Evolutionary conservation across 768 basidiomycete genomes (phyloP).

Genomic region (Agaricus sinodeliciosus): DNA sequence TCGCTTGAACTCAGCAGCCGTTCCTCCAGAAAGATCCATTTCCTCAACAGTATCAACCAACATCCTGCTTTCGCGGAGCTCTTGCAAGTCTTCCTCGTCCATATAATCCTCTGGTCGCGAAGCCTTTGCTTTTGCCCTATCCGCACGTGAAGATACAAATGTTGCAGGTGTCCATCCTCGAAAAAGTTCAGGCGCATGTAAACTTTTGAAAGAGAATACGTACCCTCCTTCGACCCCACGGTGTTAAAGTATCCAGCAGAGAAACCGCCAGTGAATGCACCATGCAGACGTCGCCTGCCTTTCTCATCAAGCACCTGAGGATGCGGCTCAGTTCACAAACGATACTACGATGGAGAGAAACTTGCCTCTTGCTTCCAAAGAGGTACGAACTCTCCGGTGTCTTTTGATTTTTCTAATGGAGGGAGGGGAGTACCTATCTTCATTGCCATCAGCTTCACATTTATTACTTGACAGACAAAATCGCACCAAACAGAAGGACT

Average conservation of each 20-base stretch:
- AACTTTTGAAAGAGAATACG: constrained; percentile 10
- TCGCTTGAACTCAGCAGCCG: constrained; percentile 35
- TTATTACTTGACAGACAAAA: not conserved
- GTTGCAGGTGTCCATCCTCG: constrained; percentile 92
- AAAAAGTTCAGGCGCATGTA: not conserved
- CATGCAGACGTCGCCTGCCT: constrained; percentile 88
- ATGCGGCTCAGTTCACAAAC: not conserved
- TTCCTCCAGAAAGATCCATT: constrained; percentile 60
- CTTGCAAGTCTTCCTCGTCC: constrained; percentile 96
- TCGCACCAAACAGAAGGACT: constrained; percentile 81
- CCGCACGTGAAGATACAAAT: constrained; percentile 83
- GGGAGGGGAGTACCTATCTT: constrained; percentile 95
- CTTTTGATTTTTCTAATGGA: constrained; percentile 89
- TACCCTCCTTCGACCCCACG: constrained; percentile 94
- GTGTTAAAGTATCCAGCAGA: constrained; percentile 96
- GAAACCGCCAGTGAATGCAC: constrained; percentile 97
- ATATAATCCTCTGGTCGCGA: constrained; percentile 89
- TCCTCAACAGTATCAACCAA: constrained; percentile 78
- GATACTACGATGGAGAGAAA: not conserved
- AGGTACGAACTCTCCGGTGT: constrained; percentile 91
- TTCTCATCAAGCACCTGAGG: constrained; percentile 85
- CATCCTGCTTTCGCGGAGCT: constrained; percentile 64
- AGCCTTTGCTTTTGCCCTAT: constrained; percentile 58
- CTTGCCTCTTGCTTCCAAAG: constrained; percentile 95
- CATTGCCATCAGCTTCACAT: constrained; percentile 8